Base-by-base conservation (phyloP, 495 filamentous ascomycete species). In the Monascus purpureus region DNA sequence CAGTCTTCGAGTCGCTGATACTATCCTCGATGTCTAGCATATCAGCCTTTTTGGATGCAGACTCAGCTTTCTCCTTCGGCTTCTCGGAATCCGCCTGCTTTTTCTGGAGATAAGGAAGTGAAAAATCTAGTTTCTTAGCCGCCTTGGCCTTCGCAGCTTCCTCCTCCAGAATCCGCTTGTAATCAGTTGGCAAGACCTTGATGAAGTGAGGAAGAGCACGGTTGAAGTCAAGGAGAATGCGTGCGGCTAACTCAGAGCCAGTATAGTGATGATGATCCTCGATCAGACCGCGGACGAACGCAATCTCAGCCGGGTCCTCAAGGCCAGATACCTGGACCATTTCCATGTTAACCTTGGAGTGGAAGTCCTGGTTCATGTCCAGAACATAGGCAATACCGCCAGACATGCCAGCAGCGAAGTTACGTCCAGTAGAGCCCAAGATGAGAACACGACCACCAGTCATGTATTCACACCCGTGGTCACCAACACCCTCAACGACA, bases 391-490 rank as follows among this genome's bases (percentile, higher is more conserved):
- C 88, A 60, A 99, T 96, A 63, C 90, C 90, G 45, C 90, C 90
- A 46, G 87, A 96, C 90, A 99, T 99, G 65, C 90, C 90, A 36
- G 90, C 90, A 47, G 92, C 90, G 47, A 99, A 99, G 69, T 99
- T 99, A 40, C 90, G 90, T n/a, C 90, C 90, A 46, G 84, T 94
- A 46, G 77, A 73, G 36, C 90, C 90, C 28, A 99, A 68, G 38
- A 92, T 67, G 36, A 99, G 63, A 23, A 96, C 74, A 51, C 92
- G 84, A 49, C 90, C 90, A 48, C 90, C 90, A 37, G 90, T 97
- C 90, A 99, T 99, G 71, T 99, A 99, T 65, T 99, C 90, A 51
- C 88, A 96, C 29, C 88, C 85, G 51, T 99, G 90, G 53, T 99
- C 90, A 66, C 90, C 90, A 33, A 93, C 75, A 58, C 92, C 90